Conservation (phyloP, 2,329 filamentous ascomycete species). For the Fusarium phyllophilum region DNA sequence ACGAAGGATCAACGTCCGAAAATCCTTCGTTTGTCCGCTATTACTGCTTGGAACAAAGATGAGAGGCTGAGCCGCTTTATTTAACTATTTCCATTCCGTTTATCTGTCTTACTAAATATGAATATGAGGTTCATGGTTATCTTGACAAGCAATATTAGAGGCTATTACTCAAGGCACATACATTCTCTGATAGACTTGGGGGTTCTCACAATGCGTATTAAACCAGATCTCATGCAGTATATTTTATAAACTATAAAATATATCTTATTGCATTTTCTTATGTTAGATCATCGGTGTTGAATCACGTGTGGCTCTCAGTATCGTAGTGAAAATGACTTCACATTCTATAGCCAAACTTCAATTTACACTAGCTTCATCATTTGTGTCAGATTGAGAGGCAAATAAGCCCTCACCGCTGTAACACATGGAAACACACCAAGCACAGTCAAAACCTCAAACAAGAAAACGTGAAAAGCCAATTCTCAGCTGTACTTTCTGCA, state of each 20-base stretch:
- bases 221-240: neutral
- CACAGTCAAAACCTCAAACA: neutral
- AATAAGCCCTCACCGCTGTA: neutral
- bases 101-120: neutral
- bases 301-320: neutral
- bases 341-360: neutral
- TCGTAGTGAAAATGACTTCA: neutral
- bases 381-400: neutral
- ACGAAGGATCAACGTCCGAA: neutral
- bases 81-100: neutral
- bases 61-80: neutral
- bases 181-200: neutral
- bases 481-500: conserved; percentile 8
- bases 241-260: neutral
- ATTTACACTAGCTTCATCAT: neutral
- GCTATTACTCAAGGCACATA: neutral
- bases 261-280: neutral
- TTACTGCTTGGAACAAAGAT: neutral
- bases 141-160: neutral
- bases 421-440: neutral
- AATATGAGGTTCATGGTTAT: neutral
- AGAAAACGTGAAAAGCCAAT: conserved; percentile 5
- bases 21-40: neutral
- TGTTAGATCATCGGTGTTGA: neutral
- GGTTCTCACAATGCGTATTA: neutral